Evolutionary conservation across 495 filamentous ascomycete species (phyloP), one percentile per base, ranked within the genome.

Genomic region (Coniosporium apollinis): DNA sequence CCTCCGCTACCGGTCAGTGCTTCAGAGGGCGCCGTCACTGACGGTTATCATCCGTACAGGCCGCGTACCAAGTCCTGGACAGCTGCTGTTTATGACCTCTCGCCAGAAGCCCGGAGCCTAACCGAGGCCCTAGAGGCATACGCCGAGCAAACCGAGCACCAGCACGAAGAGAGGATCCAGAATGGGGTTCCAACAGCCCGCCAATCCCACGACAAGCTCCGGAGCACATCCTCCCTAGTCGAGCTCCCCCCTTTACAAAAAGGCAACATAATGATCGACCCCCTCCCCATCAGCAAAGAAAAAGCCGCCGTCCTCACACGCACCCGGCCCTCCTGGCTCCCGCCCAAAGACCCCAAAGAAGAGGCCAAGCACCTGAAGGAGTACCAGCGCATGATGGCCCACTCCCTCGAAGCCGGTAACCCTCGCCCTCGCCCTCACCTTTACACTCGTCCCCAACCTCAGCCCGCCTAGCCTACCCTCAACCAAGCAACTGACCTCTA

Each of bases 251-350:
- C 84, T 10, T 52, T 94, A 13, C 74, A 81, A 36, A 77, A 80
- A 39, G 79, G 79, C 11, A 87, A 93, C 50, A 76, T 91, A 32
- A 87, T 96, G 79, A 91, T 94, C 40, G 89, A 97, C 54, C 89
- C 89, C 5, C 58, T 97, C 38, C 91, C 87, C 1, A 76, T 92
- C 22, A 94, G 86, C 46, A 91, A 85, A 58, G 89, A 97, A 62
- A 97, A 97, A 57, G 84, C 93, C 45, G 83, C 79, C 26, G 79
- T 94, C 4, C 60, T 97, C 14, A 84, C 82, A 15, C 67, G 91
- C 28, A 97, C 89, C 9, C 70, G 89, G 19, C 89, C 89, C 0
- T 87, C 80, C 25, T 97, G 89, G 89, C 63, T 97, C 11, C 89
- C 89, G 5, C 89, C 89, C 0, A 96, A 97, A 57, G 74, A 82